A percentile compares a stretch with the other conserved stretches of the same genome.
phyloP scores from a whole-genome alignment of 345 rosid genomes.

The Arabidopsis arenosa region DNA sequence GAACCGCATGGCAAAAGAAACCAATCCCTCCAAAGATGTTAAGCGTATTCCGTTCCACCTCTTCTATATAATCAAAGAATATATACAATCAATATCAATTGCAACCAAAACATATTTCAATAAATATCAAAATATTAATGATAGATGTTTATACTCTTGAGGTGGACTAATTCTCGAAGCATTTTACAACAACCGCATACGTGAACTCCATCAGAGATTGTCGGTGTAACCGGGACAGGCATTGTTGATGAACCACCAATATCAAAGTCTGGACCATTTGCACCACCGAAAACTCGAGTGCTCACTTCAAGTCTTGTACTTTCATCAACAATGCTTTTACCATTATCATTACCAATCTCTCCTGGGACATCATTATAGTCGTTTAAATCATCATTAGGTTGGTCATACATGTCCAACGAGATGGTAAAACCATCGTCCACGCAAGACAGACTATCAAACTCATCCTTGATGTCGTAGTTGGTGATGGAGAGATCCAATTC shows the following conservation, averaged over 20 bases:
- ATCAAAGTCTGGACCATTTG: not conserved
- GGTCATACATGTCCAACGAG: not conserved
- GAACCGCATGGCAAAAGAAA: conserved; percentile 33
- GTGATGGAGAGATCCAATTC: conserved; percentile 1
- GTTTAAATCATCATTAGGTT: not conserved
- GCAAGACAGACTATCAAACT: not conserved
- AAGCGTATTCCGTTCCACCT: not conserved
- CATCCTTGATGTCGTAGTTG: not conserved
- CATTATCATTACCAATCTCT: conserved; percentile 15
- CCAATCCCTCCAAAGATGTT: conserved; percentile 31
- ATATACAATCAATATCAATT: not conserved
- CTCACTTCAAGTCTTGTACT: conserved; percentile 22
- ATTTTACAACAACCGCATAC: conserved; percentile 26
- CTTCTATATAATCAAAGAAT: not conserved
- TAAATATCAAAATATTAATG: not conserved
- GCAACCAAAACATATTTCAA: not conserved
- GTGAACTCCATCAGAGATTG: not conserved
- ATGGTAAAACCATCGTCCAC: not conserved
- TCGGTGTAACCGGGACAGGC: not conserved
- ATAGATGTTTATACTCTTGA: not conserved
- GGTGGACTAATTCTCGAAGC: conserved; percentile 24
- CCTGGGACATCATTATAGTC: not conserved
- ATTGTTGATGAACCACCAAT: conserved; percentile 16
- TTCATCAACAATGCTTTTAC: not conserved
- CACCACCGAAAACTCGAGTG: conserved; percentile 9